Percentiles rank a stretch among this genome's conserved stretches.
Evolutionary conservation across 176 grass and related monocot species (phyloP).

Genomic region (Ensete glaucum): DNA sequence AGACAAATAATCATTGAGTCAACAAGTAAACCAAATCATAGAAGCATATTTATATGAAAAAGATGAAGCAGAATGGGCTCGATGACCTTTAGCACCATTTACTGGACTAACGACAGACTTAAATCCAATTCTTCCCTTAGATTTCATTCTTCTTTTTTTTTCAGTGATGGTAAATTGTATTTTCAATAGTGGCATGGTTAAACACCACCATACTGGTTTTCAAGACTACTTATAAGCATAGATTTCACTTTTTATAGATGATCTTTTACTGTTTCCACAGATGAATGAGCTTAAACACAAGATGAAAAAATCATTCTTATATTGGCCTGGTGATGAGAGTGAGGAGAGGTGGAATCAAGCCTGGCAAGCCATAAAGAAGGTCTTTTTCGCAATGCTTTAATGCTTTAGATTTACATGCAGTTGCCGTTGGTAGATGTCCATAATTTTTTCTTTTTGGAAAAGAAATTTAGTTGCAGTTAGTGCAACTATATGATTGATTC

Average conservation of each 20-base stretch:
- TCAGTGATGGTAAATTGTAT: neutral
- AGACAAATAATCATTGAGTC: too few relatives aligned
- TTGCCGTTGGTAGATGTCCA: neutral
- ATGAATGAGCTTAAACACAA: constrained; percentile 14
- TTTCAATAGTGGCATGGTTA: neutral
- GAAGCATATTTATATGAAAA: too few relatives aligned
- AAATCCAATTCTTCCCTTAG: too few relatives aligned
- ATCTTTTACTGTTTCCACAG: neutral
- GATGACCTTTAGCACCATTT: too few relatives aligned
- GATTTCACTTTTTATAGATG: neutral
- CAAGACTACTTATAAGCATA: neutral
- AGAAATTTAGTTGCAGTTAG: neutral
- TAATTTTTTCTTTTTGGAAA: neutral
- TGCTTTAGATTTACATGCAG: neutral
- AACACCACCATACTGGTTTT: neutral
- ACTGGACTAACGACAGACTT: too few relatives aligned
- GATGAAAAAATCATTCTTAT: constrained; percentile 15
- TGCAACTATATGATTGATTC: too few relatives aligned
- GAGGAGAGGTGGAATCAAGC: constrained; percentile 17
- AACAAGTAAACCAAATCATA: too few relatives aligned
- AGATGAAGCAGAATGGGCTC: too few relatives aligned
- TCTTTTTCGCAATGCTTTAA: neutral
- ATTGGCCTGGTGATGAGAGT: constrained; percentile 16
- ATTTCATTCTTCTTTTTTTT: neutral
- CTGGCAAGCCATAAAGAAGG: constrained; percentile 21